A percentile compares a stretch with the other conserved stretches of the same genome.
Conservation (phyloP, 148 eudicot species). For the Tetragonia tetragonoides region DNA sequence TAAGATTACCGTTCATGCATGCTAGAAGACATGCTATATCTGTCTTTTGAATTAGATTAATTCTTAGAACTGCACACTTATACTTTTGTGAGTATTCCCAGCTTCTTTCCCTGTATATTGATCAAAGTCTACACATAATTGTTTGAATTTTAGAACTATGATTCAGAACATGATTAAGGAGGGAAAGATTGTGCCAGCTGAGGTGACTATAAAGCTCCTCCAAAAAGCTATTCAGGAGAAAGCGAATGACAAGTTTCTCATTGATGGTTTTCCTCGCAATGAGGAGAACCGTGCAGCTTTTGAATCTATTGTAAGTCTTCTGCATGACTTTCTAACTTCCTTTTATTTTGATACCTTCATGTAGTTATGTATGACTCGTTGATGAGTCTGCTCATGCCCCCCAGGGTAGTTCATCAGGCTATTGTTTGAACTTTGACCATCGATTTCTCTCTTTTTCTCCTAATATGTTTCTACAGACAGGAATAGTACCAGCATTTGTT, state of each 20-base stretch:
- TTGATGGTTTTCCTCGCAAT: constrained; percentile 91
- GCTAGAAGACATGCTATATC: background rate
- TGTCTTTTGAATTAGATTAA: background rate
- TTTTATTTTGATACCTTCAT: background rate
- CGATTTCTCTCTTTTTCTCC: constrained; percentile 2
- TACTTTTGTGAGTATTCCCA: background rate
- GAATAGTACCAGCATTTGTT: constrained; percentile 68
- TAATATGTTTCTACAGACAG: constrained; percentile 52
- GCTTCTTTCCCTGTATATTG: background rate
- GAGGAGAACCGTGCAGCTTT: constrained; percentile 88
- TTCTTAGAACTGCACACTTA: background rate
- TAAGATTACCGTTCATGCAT: background rate
- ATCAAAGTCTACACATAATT: background rate
- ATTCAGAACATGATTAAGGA: constrained; percentile 89
- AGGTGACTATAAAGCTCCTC: constrained; percentile 80
- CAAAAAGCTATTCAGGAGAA: constrained; percentile 64
- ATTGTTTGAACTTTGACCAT: background rate
- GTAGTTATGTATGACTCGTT: background rate
- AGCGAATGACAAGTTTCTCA: constrained; percentile 68
- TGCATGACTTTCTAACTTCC: background rate
- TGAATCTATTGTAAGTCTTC: constrained; percentile 69
- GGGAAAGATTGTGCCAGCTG: constrained; percentile 88
- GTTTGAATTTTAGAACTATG: constrained; percentile 54
- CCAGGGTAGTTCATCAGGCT: background rate
- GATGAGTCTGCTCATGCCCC: background rate